A percentile compares a stretch with the other conserved stretches of the same genome.
phyloP scores from a whole-genome alignment of 805 yeast genomes.

The Candida sanyiensis region DNA sequence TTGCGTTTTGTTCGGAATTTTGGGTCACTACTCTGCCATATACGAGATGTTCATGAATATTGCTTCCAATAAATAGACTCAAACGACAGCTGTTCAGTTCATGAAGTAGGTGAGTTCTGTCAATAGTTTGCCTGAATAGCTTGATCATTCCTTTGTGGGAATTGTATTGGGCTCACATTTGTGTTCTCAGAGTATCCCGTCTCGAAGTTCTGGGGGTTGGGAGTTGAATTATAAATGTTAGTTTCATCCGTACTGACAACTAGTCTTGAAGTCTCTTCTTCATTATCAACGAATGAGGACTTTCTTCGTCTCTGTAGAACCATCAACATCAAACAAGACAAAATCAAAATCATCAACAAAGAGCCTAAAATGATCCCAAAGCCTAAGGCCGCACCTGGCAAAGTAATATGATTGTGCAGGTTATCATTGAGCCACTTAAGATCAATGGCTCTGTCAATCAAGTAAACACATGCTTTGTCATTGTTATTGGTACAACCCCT shows the following conservation, averaged over 20 bases:
- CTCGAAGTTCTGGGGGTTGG: slow-evolving; percentile 15
- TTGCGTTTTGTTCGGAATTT: slow-evolving; percentile 82
- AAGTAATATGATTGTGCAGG: slow-evolving; percentile 47
- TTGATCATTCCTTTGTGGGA: slow-evolving; percentile 6
- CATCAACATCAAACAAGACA: slow-evolving; percentile 33
- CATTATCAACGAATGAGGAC: background rate
- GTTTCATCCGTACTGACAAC: background rate
- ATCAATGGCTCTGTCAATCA: slow-evolving; percentile 63
- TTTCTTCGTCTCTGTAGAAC: slow-evolving; percentile 28
- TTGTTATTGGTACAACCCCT: slow-evolving; percentile 48
- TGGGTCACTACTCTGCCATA: slow-evolving; percentile 81
- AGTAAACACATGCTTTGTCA: slow-evolving; percentile 46
- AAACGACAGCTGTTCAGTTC: too few species aligned
- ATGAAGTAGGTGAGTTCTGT: background rate
- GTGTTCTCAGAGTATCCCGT: slow-evolving; percentile 21
- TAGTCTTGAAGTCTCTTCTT: slow-evolving; percentile 3
- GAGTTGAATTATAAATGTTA: background rate
- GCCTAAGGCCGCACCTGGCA: slow-evolving; percentile 64
- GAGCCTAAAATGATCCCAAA: slow-evolving; percentile 64
- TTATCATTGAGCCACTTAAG: slow-evolving; percentile 54
- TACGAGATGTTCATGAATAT: slow-evolving; percentile 57
- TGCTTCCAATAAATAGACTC: slow-evolving; percentile 18
- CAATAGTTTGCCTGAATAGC: too few species aligned
- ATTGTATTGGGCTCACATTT: slow-evolving; percentile 17
- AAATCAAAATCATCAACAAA: slow-evolving; percentile 30